Percentiles rank a stretch among this genome's conserved stretches.
Evolutionary conservation across 2,329 filamentous ascomycete species (phyloP).

Genomic region (Simplicillium aogashimaense): DNA sequence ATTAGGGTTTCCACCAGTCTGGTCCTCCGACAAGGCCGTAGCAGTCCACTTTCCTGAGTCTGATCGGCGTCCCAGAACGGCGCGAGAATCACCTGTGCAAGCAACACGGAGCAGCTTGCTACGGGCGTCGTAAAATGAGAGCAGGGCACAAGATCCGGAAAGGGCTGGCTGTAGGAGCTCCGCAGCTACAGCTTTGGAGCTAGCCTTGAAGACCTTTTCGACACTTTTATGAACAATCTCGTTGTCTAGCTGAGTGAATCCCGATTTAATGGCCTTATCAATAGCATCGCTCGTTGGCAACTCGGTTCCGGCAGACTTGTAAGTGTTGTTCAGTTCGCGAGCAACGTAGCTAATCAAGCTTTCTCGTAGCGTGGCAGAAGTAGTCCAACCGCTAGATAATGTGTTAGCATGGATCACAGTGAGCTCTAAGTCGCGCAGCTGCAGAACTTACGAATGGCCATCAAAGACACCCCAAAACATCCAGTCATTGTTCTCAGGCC

Average conservation of each 20-base stretch:
- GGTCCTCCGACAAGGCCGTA: slow-evolving; percentile 80
- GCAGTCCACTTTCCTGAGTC: slow-evolving; percentile 84
- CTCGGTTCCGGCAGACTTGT: slow-evolving; percentile 58
- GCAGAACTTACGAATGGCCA: slow-evolving; percentile 67
- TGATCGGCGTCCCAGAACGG: slow-evolving; percentile 75
- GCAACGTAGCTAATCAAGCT: slow-evolving; percentile 88
- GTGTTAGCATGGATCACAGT: neutral
- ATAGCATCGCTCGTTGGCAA: slow-evolving; percentile 70
- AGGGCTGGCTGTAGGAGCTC: slow-evolving; percentile 87
- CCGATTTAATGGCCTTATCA: slow-evolving; percentile 84
- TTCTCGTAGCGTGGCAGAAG: slow-evolving; percentile 89
- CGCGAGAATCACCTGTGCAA: slow-evolving; percentile 92
- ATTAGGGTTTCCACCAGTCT: slow-evolving; percentile 81
- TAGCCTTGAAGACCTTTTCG: slow-evolving; percentile 78
- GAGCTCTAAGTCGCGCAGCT: neutral
- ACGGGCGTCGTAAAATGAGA: slow-evolving; percentile 90
- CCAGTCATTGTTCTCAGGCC: slow-evolving; percentile 67
- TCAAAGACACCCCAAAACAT: slow-evolving; percentile 99
- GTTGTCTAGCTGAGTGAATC: slow-evolving; percentile 79
- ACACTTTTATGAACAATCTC: slow-evolving; percentile 94
- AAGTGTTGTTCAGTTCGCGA: slow-evolving; percentile 83
- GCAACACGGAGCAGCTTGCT: slow-evolving; percentile 86
- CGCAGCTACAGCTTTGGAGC: slow-evolving; percentile 82
- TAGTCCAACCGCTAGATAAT: slow-evolving; percentile 76
- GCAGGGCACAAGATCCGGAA: slow-evolving; percentile 91